phyloP scores from a whole-genome alignment of 2,329 filamentous ascomycete species.

The Fusarium fujikuroi region DNA sequence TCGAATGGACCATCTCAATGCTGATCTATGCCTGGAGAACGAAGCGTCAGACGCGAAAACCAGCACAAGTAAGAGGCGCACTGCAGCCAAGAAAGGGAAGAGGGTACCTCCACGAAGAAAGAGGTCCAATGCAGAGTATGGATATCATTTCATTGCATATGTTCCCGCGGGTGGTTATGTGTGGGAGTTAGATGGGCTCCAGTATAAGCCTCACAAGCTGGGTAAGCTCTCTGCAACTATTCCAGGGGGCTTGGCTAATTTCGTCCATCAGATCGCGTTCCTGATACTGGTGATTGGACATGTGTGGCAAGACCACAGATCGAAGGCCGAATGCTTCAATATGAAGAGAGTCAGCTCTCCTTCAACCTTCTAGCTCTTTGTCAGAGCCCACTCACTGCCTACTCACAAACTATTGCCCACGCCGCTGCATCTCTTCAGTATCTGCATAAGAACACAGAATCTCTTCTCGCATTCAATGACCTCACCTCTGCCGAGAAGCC shows the following conservation, averaged over 20 bases:
- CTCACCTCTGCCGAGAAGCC: constrained; percentile 37
- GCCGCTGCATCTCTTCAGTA: constrained; percentile 54
- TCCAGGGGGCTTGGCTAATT: constrained; percentile 1
- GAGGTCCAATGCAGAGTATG: constrained; percentile 65
- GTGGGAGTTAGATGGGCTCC: constrained; percentile 91
- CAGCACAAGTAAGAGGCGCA: constrained; percentile 48
- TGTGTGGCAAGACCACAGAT: constrained; percentile 72
- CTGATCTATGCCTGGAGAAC: constrained; percentile 73
- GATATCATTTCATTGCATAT: constrained; percentile 91
- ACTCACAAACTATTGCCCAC: constrained; percentile 59
- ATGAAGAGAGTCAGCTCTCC: constrained; percentile 72
- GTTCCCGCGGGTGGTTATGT: constrained; percentile 78
- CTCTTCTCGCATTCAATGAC: constrained; percentile 32
- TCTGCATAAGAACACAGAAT: constrained; percentile 50
- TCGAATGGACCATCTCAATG: constrained; percentile 79
- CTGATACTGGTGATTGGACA: constrained; percentile 68
- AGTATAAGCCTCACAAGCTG: constrained; percentile 68
- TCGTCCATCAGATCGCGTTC: constrained; percentile 19
- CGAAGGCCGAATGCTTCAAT: constrained; percentile 72
- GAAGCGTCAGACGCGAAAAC: constrained; percentile 56
- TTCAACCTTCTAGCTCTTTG: constrained; percentile 83
- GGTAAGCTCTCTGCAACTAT: constrained; percentile 39
- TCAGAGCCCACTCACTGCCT: constrained; percentile 67
- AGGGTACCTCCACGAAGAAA: constrained; percentile 46
- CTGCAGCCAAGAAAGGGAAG: constrained; percentile 52